A percentile compares a stretch with the other conserved stretches of the same genome.
Conservation (phyloP, 805 yeast species). For the Dipodascus albidus region DNA sequence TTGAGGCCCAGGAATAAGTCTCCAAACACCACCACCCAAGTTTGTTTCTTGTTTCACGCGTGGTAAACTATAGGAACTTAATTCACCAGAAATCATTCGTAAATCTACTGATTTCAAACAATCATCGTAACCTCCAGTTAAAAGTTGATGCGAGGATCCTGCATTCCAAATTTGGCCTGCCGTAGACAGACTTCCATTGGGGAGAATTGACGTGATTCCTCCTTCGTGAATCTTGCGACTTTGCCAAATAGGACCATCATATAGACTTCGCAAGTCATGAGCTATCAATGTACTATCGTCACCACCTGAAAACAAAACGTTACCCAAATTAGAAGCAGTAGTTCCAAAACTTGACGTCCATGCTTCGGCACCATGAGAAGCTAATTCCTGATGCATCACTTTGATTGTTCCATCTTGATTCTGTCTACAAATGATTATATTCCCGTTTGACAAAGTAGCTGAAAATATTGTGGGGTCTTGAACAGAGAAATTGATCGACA, state of each 20-base stretch:
- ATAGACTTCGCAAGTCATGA: constrained; percentile 44
- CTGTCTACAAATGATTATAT: constrained; percentile 34
- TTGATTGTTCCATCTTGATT: constrained; percentile 12
- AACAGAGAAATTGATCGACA: constrained; percentile 54
- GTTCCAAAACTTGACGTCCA: constrained; percentile 67
- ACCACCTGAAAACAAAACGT: constrained; percentile 69
- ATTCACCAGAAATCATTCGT: constrained; percentile 37
- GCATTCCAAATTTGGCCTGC: constrained; percentile 31
- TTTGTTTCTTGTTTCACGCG: constrained; percentile 32
- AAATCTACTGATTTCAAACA: constrained; percentile 56
- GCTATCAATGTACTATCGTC: constrained; percentile 74
- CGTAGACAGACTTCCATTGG: constrained; percentile 20
- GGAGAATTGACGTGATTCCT: constrained; percentile 77
- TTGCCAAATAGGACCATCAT: constrained; percentile 17
- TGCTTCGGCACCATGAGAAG: constrained; percentile 63
- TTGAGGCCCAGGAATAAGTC: constrained; percentile 54
- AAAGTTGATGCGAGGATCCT: constrained; percentile 36
- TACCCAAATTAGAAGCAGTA: constrained; percentile 19
- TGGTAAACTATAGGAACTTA: constrained; percentile 40
- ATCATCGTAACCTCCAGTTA: constrained; percentile 95
- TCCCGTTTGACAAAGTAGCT: constrained; percentile 63
- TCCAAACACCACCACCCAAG: constrained; percentile 94
- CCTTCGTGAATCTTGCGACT: constrained; percentile 63
- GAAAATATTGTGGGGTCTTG: constrained; percentile 28
- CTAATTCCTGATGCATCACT: constrained; percentile 21